phyloP scores from a whole-genome alignment of 2,329 filamentous ascomycete species.

The Diaporthe sp. region DNA sequence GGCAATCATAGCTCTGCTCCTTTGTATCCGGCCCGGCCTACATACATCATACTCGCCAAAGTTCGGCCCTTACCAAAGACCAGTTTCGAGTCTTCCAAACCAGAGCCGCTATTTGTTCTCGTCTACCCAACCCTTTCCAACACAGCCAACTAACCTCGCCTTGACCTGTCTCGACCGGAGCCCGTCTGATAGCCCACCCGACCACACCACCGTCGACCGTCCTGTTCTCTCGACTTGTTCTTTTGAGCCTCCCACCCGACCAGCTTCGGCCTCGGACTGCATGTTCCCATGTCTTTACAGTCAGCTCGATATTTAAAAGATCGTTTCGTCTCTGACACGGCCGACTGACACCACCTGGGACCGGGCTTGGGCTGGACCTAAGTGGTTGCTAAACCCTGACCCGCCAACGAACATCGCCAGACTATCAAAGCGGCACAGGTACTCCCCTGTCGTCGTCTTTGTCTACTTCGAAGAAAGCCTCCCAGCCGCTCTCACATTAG shows the following conservation, averaged over 20 bases:
- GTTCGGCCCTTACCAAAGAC: conserved; percentile 37
- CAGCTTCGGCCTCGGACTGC: conserved; percentile 1
- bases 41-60: conserved; percentile 26
- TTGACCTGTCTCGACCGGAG: conserved; percentile 41
- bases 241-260: conserved; percentile 7
- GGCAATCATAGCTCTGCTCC: conserved; percentile 27
- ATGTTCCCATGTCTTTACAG: conserved; percentile 53
- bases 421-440: conserved; percentile 32
- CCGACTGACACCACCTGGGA: conserved; percentile 49
- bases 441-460: conserved; percentile 39
- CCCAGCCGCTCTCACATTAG: conserved; percentile 2
- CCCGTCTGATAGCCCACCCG: conserved; percentile 32
- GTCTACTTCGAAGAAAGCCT: conserved; percentile 34
- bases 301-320: conserved; percentile 45
- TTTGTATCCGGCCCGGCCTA: conserved; percentile 14
- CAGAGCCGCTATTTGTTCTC: conserved; percentile 23
- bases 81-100: conserved; percentile 39
- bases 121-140: background rate
- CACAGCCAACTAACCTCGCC: conserved; percentile 35
- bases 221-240: conserved; percentile 11
- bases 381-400: conserved; percentile 29
- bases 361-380: conserved; percentile 39
- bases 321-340: conserved; percentile 52
- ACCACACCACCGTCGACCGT: conserved; percentile 30
- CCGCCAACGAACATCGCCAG: conserved; percentile 33